Conservation (phyloP, 176 grass and related monocot genomes). For the Cenchrus purpureus region DNA sequence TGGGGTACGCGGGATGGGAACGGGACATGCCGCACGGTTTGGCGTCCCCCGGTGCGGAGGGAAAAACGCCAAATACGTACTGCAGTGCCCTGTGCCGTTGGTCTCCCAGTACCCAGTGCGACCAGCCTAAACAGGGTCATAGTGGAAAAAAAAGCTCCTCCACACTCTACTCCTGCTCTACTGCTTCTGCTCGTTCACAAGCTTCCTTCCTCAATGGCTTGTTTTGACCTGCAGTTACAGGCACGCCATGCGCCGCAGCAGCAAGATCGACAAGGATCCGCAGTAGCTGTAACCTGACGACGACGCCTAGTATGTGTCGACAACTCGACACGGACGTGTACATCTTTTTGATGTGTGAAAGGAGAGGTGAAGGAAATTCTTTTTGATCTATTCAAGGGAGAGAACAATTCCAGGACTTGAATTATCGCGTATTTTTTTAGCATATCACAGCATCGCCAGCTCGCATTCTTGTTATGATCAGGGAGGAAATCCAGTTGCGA, state of each 20-base stretch:
- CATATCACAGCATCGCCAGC: too few relatives aligned
- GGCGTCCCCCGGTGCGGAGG: too few relatives aligned
- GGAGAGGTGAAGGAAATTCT: not conserved
- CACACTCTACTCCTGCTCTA: not conserved
- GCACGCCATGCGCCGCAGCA: conserved; percentile 7
- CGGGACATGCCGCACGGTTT: too few relatives aligned
- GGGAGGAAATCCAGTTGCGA: too few relatives aligned
- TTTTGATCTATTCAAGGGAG: not conserved
- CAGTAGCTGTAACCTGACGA: not conserved
- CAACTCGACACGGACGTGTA: not conserved
- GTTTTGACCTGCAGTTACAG: conserved; percentile 31
- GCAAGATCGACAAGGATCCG: conserved; percentile 31
- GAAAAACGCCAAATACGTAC: too few relatives aligned
- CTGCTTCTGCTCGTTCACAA: not conserved
- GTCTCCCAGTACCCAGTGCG: too few relatives aligned
- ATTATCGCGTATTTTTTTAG: too few relatives aligned
- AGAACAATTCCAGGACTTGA: too few relatives aligned
- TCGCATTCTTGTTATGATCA: too few relatives aligned
- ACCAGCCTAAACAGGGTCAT: too few relatives aligned
- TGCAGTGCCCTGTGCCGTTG: too few relatives aligned
- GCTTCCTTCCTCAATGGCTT: conserved; percentile 27
- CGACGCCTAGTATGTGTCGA: not conserved
- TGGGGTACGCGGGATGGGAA: too few relatives aligned
- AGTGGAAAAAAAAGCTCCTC: not conserved
- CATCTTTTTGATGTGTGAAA: not conserved